Base-by-base conservation (phyloP, 2,329 filamentous ascomycete genomes). In the Claviceps quebecensis region DNA sequence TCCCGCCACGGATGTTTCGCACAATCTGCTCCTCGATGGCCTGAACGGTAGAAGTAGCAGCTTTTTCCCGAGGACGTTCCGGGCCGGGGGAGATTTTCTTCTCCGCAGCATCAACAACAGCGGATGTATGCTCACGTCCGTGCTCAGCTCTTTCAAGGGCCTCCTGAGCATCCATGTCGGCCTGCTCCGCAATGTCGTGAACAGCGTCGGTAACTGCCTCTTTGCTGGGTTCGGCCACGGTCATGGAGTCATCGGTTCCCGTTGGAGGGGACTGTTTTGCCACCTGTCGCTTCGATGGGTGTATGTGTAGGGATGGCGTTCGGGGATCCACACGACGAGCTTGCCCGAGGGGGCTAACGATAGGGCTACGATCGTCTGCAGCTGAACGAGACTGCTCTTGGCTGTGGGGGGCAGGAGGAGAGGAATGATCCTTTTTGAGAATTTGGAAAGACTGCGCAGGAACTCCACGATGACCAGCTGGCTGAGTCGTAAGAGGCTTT, bases 141-240 rank as follows among this genome's bases (percentile, higher is more conserved):
- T 74, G 65, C 60, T 77, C 72, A 34, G 73, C 75, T 50, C 76
- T 70, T 47, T 76, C 78, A 52, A 87, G 67, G 45, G 83, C 81
- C 60, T 85, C 77, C 58, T 82, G 80, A 2, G 84, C 81, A 60
- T 76, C 73, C 7, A 67, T 65, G 54, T 77, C 69, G 19, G 67
- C 74, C 57, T 70, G 68, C 48, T 65, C 65, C 44, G 83, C 84
- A 56, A 89, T 71, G 43, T 81, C 81, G 56, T 73, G 77, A 41
- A 89, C 72, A 26, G 84, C 82, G 52, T 87, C 80, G 19, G 84
- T 74, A 34, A 93, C 84, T 48, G 82, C 84, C 65, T 87, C 83
- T 57, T 73, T 79, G 50, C 79, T 84, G 2, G 41, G 6, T 65
- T 85, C 81, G 55, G 75, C 78, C 51, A 55, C 54, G 29, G 60